A percentile compares a stretch with the other conserved stretches of the same genome.
Conservation (phyloP, 768 basidiomycete genomes). For the Suillus tomentosus region DNA sequence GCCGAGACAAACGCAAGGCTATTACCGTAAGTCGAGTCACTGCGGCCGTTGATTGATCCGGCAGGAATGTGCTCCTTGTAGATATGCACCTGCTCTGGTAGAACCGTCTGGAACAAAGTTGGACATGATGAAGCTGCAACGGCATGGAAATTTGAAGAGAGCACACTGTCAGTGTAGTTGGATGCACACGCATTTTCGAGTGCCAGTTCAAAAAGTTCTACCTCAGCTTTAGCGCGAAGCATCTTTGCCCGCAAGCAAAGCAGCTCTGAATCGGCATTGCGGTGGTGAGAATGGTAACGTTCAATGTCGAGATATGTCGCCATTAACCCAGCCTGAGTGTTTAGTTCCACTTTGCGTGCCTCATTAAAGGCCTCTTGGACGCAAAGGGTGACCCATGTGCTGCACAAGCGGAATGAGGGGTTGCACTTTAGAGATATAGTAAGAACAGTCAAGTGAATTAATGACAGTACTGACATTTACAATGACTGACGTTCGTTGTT, state of each 20-base stretch:
- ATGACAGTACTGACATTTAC: background rate
- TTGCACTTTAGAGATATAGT: background rate
- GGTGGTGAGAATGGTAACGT: background rate
- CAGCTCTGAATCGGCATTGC: background rate
- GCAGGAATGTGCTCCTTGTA: too few relatives aligned
- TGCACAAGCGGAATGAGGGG: background rate
- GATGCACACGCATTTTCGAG: background rate
- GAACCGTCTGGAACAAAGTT: background rate
- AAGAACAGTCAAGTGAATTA: background rate
- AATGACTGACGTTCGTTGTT: background rate
- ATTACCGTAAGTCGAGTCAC: too few relatives aligned
- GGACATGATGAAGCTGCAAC: background rate
- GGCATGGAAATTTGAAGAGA: background rate
- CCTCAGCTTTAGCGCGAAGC: background rate
- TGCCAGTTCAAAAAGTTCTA: background rate
- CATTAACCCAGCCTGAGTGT: background rate
- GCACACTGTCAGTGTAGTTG: background rate
- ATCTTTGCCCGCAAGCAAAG: background rate
- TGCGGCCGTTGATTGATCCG: too few relatives aligned
- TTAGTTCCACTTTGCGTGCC: background rate
- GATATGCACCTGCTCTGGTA: background rate
- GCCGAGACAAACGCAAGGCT: too few relatives aligned
- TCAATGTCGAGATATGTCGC: too few relatives aligned
- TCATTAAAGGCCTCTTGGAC: background rate
- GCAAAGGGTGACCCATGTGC: background rate